Percentiles rank a stretch among this genome's conserved stretches.
Conservation (phyloP, 495 filamentous ascomycete species). For the Amniculicola lignicola region DNA sequence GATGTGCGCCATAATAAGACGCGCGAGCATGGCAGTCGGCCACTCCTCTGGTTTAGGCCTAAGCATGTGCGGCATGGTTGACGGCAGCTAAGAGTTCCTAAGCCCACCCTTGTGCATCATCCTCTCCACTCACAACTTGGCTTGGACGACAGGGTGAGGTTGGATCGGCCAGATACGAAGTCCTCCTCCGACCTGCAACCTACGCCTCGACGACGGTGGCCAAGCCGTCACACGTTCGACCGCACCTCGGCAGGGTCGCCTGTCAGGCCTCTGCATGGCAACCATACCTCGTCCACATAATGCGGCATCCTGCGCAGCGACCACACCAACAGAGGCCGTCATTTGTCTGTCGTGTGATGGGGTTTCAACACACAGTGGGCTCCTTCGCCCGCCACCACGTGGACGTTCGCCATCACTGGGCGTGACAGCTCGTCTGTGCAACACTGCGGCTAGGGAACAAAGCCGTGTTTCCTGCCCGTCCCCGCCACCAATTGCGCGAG, state of each 20-base stretch:
- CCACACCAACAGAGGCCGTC: neutral
- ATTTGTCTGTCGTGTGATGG: constrained; percentile 19
- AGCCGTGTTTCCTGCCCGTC: too few species aligned
- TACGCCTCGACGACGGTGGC: neutral
- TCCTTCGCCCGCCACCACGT: constrained; percentile 3
- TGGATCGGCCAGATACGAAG: neutral
- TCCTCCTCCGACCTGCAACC: neutral
- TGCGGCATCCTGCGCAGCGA: neutral
- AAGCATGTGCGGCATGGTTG: neutral
- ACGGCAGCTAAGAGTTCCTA: constrained; percentile 12
- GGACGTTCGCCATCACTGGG: neutral
- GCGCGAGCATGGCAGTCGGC: neutral
- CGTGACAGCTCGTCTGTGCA: constrained; percentile 11
- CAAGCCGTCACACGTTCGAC: neutral
- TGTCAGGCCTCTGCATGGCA: neutral
- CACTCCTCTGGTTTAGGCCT: neutral
- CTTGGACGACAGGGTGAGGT: neutral
- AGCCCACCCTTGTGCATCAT: neutral
- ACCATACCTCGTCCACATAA: neutral
- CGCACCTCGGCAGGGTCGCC: neutral
- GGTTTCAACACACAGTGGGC: neutral
- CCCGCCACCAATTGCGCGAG: too few species aligned
- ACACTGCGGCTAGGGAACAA: neutral
- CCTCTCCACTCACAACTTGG: neutral
- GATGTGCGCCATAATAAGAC: constrained; percentile 10